Evolutionary conservation across 768 basidiomycete species (phyloP).

Genomic region (Pholiota microspora): DNA sequence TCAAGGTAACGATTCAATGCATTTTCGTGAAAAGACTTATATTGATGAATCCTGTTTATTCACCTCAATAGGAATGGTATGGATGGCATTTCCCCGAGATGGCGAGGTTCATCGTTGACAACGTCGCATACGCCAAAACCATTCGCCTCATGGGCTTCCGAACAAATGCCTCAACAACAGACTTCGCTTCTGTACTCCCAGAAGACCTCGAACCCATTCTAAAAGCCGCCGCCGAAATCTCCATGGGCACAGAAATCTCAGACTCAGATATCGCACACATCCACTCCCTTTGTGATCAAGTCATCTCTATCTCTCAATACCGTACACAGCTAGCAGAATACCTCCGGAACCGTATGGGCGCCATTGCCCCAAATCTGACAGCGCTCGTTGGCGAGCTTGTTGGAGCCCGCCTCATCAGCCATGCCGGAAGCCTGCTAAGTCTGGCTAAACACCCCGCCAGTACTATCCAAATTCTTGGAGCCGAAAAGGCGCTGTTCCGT

Average conservation of each 20-base stretch:
- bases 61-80: conserved; percentile 88
- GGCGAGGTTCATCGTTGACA: conserved; percentile 97
- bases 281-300: conserved; percentile 94
- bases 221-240: conserved; percentile 95
- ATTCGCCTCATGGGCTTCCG: conserved; percentile 96
- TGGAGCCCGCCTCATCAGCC: conserved; percentile 89
- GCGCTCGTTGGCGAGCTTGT: conserved; percentile 91
- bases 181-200: conserved; percentile 87
- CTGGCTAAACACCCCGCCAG: conserved; percentile 97
- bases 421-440: conserved; percentile 93
- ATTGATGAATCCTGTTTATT: background rate
- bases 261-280: conserved; percentile 97
- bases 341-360: conserved; percentile 95
- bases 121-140: conserved; percentile 94
- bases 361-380: conserved; percentile 96
- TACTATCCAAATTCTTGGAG: conserved; percentile 97
- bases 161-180: conserved; percentile 84
- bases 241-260: conserved; percentile 99
- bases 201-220: conserved; percentile 96
- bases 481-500: conserved; percentile 97
- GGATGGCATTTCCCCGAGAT: conserved; percentile 99
- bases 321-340: conserved; percentile 95
- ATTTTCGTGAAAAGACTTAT: background rate
- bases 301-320: conserved; percentile 95
- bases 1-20: conserved; percentile 63